Evolutionary conservation across 2,329 filamentous ascomycete species (phyloP), one percentile per base, ranked within the genome.

Genomic region (Paradendryphiella salina): DNA sequence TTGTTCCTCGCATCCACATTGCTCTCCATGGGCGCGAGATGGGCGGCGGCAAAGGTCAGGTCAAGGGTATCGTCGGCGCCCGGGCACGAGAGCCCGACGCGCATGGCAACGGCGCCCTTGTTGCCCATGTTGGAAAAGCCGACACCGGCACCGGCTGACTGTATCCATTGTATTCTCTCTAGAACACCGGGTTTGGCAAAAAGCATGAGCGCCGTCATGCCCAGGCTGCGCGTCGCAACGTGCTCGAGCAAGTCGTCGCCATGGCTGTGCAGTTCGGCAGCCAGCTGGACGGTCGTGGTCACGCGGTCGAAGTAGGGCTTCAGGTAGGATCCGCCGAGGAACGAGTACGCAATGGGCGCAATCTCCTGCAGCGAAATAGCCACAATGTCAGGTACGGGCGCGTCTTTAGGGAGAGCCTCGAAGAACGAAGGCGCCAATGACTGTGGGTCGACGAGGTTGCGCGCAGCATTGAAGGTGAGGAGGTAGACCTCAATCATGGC

Each of bases 71-170:
- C 69, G 3, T 76, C 71, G 33, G 77, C 75, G 4, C 61, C 61
- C 11, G 72, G 67, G 5, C 64, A 64, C 14, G 73, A 66, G 63
- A 89, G 87, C 11, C 84, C 80, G 35, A 94, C 74, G 28, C 91
- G 81, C 54, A 93, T 79, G 0, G 88, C 94, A 0, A 96, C 88
- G 3, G 91, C 93, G 23, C 93, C 94, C 75, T 99, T 99, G 73
- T 96, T 96, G 13, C 91, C 94, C 87, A 96, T 94, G 41, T 93
- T 87, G 50, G 85, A 86, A 1, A 91, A 73, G 0, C 94, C 94
- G 40, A 96, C 88, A 0, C 94, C 92, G 2, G 91, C 87, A 45
- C 88, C 89, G 2, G 88, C 90, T n/a, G 84, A 85, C 58, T 90
- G 82, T n/a, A 94, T 76, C 64, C 82, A 78, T 45, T 77, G 76